These are phyloP conservation scores for Umbilicus rupestris DNA, from an alignment of 164 flowering plant genomes.

Conservation along the genomic window DNA sequence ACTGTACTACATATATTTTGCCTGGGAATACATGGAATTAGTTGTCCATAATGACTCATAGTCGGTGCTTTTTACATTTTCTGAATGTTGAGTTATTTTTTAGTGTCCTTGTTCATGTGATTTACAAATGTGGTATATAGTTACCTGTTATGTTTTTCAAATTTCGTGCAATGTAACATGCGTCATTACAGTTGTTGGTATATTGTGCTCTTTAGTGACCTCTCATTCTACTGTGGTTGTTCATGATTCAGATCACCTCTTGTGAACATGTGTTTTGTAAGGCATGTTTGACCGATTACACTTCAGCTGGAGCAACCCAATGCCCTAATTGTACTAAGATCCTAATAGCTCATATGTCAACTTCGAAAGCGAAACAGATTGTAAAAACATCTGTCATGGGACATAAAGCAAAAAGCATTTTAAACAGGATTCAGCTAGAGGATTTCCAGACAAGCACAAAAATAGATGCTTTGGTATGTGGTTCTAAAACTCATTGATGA, in stretches of 20 bases:
- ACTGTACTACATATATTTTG: no score
- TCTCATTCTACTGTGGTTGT: not conserved
- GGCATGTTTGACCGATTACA: conserved; percentile 52
- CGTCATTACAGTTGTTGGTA: not conserved
- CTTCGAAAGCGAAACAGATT: conserved; percentile 20
- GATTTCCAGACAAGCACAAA: conserved; percentile 93
- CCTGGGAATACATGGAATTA: no score
- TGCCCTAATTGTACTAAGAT: conserved; percentile 79
- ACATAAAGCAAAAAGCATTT: conserved; percentile 56
- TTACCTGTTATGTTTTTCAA: not conserved
- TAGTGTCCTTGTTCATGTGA: no score
- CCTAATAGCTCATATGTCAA: conserved; percentile 70
- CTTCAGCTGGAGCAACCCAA: conserved; percentile 37
- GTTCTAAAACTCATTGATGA: not conserved
- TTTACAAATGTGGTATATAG: no score
- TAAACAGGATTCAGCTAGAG: conserved; percentile 61
- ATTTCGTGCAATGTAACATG: not conserved
- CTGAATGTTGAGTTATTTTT: no score
- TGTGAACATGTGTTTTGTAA: conserved; percentile 79
- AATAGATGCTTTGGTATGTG: conserved; percentile 91
- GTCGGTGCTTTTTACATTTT: no score
- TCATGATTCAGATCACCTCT: conserved; percentile 52
- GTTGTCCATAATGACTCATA: no score
- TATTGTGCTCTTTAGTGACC: not conserved
- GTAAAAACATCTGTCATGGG: conserved; percentile 48